A percentile compares a stretch with the other conserved stretches of the same genome.
Conservation (phyloP, 73 alveolate species). For the Uronychia binucleata region DNA sequence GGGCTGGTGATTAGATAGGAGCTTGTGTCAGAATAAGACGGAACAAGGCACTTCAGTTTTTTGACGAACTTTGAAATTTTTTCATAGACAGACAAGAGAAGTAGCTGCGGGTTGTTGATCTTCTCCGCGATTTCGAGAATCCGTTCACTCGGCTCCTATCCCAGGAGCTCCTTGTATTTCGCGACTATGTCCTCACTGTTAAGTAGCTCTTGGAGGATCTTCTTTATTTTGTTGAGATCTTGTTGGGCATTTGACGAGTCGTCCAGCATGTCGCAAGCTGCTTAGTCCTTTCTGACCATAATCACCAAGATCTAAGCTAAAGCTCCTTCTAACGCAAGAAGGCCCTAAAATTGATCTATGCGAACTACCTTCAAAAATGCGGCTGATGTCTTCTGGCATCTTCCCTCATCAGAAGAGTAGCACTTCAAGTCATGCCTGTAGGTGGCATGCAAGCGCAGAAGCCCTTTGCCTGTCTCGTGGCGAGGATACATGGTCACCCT, state of each 20-base stretch:
- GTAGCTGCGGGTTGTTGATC: slow-evolving; percentile 21
- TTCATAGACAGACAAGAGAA: slow-evolving; percentile 2
- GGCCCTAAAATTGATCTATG: too few species aligned
- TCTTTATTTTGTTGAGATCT: slow-evolving; percentile 63
- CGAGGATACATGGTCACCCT: slow-evolving; percentile 86
- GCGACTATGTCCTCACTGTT: slow-evolving; percentile 65
- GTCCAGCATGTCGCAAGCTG: slow-evolving; percentile 67
- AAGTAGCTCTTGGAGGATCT: slow-evolving; percentile 64
- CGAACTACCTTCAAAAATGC: slow-evolving; percentile 91
- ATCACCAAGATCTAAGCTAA: slow-evolving; percentile 92
- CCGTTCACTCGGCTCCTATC: slow-evolving; percentile 23
- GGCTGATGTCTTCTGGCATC: slow-evolving; percentile 97
- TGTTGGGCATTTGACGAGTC: slow-evolving; percentile 73
- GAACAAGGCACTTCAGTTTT: background rate
- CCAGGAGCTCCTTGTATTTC: slow-evolving; percentile 66
- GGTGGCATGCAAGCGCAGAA: slow-evolving; percentile 92
- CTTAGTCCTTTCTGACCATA: slow-evolving; percentile 89
- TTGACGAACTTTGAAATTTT: slow-evolving; percentile 16
- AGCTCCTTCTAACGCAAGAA: slow-evolving; percentile 89
- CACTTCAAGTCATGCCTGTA: slow-evolving; percentile 96
- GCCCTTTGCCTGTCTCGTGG: slow-evolving; percentile 81
- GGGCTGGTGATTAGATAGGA: slow-evolving; percentile 55
- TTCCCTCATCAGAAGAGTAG: slow-evolving; percentile 96
- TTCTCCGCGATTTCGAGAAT: background rate
- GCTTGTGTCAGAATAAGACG: slow-evolving; percentile 6